Percentiles rank a stretch among this genome's conserved stretches.
phyloP scores from a whole-genome alignment of 305 asterid genomes.

The Fraxinus platypoda region DNA sequence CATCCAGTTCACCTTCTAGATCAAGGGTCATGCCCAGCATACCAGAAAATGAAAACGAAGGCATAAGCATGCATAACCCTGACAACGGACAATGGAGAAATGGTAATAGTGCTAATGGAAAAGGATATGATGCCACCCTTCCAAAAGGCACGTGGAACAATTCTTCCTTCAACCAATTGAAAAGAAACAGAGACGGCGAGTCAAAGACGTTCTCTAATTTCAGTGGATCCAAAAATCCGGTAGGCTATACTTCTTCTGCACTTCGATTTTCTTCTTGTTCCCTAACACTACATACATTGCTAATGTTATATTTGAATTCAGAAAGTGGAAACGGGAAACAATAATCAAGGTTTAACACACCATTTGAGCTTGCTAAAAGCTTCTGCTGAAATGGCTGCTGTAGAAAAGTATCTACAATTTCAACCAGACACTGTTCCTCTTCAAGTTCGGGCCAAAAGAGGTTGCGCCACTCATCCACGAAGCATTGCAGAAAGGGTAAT shows the following conservation, averaged over 20 bases:
- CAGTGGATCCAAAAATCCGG: conserved; percentile 51
- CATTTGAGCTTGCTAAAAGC: conserved; percentile 86
- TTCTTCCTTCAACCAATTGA: conserved; percentile 44
- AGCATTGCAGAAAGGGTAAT: conserved; percentile 93
- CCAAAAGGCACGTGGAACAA: conserved; percentile 52
- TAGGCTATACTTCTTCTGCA: conserved; percentile 11
- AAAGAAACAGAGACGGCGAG: conserved; percentile 63
- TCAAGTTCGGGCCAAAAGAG: conserved; percentile 82
- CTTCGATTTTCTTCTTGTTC: neutral
- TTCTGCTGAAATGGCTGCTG: conserved; percentile 49
- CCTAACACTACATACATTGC: neutral
- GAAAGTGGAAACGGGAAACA: conserved; percentile 56
- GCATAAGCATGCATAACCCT: conserved; percentile 19
- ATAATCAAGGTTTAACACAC: conserved; percentile 47
- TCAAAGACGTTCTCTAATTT: conserved; percentile 52
- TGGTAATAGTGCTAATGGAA: conserved; percentile 23
- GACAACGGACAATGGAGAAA: conserved; percentile 34
- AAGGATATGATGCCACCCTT: conserved; percentile 30
- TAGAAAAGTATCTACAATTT: conserved; percentile 67
- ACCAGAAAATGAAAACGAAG: conserved; percentile 59
- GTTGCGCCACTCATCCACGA: conserved; percentile 88
- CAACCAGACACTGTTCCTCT: conserved; percentile 65
- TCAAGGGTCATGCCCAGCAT: conserved; percentile 77
- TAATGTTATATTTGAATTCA: conserved; percentile 25
- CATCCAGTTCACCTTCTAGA: conserved; percentile 48